A percentile compares a stretch with the other conserved stretches of the same genome.
Evolutionary conservation across 2,329 filamentous ascomycete species (phyloP).

Genomic region (Xylaria multiplex): DNA sequence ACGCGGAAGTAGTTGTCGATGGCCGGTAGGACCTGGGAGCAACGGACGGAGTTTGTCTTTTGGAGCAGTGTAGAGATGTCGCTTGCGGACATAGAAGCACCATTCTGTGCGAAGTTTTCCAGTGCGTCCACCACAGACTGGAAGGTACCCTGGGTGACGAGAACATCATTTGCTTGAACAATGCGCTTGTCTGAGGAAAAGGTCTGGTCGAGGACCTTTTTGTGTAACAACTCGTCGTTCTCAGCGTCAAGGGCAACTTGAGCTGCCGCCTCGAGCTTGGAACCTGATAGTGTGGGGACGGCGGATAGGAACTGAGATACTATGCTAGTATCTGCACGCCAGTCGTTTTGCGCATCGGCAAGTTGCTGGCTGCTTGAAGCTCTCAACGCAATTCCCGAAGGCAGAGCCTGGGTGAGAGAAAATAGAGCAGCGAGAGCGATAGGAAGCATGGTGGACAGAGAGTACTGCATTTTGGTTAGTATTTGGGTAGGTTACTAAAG

Average conservation of each 20-base stretch:
- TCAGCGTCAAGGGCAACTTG: constrained; percentile 30
- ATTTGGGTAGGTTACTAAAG: background rate
- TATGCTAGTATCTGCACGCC: constrained; percentile 26
- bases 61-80: constrained; percentile 19
- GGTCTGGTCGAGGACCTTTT: constrained; percentile 28
- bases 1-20: constrained; percentile 36
- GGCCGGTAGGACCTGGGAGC: constrained; percentile 30
- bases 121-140: constrained; percentile 34
- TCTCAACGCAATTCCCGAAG: background rate
- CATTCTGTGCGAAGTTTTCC: constrained; percentile 14
- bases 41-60: constrained; percentile 26
- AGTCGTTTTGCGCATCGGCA: constrained; percentile 32
- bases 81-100: constrained; percentile 11
- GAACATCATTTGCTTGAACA: constrained; percentile 22
- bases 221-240: constrained; percentile 35
- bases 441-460: constrained; percentile 13
- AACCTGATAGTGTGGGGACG: constrained; percentile 18
- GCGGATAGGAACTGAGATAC: constrained; percentile 36
- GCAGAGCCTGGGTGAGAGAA: constrained; percentile 18
- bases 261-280: constrained; percentile 20
- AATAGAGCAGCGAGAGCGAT: constrained; percentile 17
- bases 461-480: constrained; percentile 28
- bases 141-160: constrained; percentile 33
- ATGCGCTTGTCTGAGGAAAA: constrained; percentile 22
- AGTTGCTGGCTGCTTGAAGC: constrained; percentile 8